phyloP scores from a whole-genome alignment of 257 asterid species.

The Capsicum baccatum region DNA sequence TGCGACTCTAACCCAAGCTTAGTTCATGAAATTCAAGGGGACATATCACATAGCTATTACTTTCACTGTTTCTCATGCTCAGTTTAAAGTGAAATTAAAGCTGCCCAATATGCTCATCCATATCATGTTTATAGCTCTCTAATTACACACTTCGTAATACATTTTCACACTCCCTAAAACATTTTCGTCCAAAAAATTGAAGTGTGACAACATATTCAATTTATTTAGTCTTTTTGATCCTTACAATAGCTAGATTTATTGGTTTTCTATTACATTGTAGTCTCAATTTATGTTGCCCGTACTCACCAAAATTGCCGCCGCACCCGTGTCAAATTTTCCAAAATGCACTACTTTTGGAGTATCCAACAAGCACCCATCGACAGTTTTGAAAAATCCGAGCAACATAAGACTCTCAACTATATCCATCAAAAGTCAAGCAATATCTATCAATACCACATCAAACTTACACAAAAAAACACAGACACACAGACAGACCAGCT shows the following conservation, averaged over 20 bases:
- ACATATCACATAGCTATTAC: neutral
- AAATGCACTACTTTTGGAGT: too few species aligned
- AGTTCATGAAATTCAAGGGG: neutral
- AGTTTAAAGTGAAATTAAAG: neutral
- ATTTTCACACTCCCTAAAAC: neutral
- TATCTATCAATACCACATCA: neutral
- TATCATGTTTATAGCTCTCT: conserved; percentile 18
- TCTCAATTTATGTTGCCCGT: neutral
- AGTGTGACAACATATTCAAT: neutral
- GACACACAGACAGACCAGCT: neutral
- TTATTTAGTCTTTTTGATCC: neutral
- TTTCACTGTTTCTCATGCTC: neutral
- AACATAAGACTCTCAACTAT: neutral
- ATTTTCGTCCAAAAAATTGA: neutral
- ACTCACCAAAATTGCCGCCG: too few species aligned
- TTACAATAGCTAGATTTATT: neutral
- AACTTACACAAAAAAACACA: too few species aligned
- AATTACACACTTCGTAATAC: neutral
- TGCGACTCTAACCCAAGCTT: neutral
- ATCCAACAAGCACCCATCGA: too few species aligned
- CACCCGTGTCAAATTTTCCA: too few species aligned
- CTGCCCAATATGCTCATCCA: neutral
- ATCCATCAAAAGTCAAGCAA: neutral
- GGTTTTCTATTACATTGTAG: neutral
- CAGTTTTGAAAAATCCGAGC: too few species aligned